Base-by-base conservation (phyloP, 495 filamentous ascomycete species). In the Tuber indicum region DNA sequence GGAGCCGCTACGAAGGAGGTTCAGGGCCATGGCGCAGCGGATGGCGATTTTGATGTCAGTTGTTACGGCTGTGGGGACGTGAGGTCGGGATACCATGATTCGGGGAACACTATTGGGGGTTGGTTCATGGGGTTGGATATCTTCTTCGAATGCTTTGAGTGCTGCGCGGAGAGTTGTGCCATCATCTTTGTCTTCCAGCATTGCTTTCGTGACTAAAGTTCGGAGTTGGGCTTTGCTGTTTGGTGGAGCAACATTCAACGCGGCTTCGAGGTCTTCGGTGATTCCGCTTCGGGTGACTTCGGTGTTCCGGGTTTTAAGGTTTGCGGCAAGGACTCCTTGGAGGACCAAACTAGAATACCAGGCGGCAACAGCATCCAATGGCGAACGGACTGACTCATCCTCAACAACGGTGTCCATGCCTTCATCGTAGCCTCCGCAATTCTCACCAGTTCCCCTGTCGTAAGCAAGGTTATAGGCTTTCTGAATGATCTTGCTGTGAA, bases 391-490 rank as follows among this genome's bases (percentile, higher is more conserved):
- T 8, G 94, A 91, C 62, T 89, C 89, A 80, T 98, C 95, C 49
- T 95, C 92, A 32, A 95, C 92, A 17, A 97, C 93, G 21, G 90
- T 87, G 82, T 97, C 92, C 85, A 97, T 91, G 42, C 92, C 89
- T 69, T 91, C 91, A 73, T 91, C 90, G 45, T 88, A 85, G 16
- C 88, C 86, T 26, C 87, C 85, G 1, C 89, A 87, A 41, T 91
- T 88, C 78, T 91, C 87, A 21, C 89, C 89, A 1, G 91, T 95
- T 10, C 89, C 89, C 74, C 89, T 88, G 82, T 97, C 96, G 91
- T 93, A 97, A 14, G 93, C 93, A 7, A 98, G 88, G 83, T 97
- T 97, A 78, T 94, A 93, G 2, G 94, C 94, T 71, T 94, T 89
- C 83, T 97, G 94, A 58, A 94, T 88, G 75, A 97, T 92, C 76